Conservation (phyloP, 1,284 basidiomycete species). For the Neolentinus lepideus region DNA sequence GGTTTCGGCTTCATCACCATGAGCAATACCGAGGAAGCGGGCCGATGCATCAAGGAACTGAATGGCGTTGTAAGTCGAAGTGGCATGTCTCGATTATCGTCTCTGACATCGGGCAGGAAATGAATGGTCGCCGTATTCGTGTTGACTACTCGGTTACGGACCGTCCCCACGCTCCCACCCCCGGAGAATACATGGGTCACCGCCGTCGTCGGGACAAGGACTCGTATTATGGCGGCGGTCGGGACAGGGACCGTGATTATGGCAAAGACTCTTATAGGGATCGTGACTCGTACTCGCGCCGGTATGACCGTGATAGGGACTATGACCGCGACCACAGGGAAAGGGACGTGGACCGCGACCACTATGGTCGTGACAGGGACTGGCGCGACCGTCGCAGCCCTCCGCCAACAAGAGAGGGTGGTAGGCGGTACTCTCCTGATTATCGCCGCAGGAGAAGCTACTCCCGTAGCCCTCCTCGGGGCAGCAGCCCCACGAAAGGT, state of each 20-base stretch:
- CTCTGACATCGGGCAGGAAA: conserved; percentile 43
- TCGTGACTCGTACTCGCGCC: conserved; percentile 32
- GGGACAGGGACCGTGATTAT: conserved; percentile 32
- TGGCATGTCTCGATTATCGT: conserved; percentile 9
- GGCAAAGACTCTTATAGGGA: conserved; percentile 42
- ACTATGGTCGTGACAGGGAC: conserved; percentile 34
- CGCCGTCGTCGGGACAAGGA: conserved; percentile 67
- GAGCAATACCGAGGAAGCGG: conserved; percentile 81
- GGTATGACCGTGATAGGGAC: conserved; percentile 42
- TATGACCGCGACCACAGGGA: conserved; percentile 46
- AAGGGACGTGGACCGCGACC: conserved; percentile 43
- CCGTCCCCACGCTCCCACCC: conserved; percentile 91
- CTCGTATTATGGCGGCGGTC: conserved; percentile 31
- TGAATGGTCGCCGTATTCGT: conserved; percentile 93
- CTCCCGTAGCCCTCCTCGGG: conserved; percentile 70
- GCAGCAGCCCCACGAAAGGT: conserved; percentile 54
- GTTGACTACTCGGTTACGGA: conserved; percentile 96
- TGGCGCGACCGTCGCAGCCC: conserved; percentile 62
- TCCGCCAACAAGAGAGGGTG: conserved; percentile 39
- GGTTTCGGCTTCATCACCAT: conserved; percentile 98
- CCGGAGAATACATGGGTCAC: conserved; percentile 96
- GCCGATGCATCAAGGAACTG: conserved; percentile 81
- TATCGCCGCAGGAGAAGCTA: conserved; percentile 68
- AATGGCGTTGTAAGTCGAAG: conserved; percentile 77
- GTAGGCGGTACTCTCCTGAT: conserved; percentile 65